Percentiles rank a stretch among this genome's conserved stretches.
Conservation (phyloP, 2,329 filamentous ascomycete species). For the Grosmannia clavigera region DNA sequence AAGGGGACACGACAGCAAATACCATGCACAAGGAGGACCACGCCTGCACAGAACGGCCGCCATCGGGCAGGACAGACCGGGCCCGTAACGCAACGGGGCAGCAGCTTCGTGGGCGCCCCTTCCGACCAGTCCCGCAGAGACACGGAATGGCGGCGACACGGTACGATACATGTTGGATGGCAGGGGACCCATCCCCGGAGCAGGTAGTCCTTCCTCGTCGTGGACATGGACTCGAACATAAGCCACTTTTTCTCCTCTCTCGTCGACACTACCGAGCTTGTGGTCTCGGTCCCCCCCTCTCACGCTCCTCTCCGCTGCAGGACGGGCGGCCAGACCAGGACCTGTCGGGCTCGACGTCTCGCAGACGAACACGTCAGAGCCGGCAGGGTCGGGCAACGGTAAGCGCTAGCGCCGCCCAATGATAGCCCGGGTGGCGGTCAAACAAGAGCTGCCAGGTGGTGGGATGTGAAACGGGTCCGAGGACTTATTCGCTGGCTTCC, state of each 20-base stretch:
- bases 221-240: background rate
- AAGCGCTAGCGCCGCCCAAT: background rate
- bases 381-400: background rate
- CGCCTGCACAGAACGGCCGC: background rate
- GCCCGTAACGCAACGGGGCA: background rate
- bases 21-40: background rate
- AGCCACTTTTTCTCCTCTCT: background rate
- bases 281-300: background rate
- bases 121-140: background rate
- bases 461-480: background rate
- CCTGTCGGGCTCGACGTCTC: slow-evolving; percentile 4
- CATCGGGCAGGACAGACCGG: background rate
- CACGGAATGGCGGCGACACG: no score
- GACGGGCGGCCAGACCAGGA: no score
- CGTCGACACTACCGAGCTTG: background rate
- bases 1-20: background rate
- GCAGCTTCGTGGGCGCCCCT: background rate
- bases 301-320: no score
- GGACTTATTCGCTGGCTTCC: background rate
- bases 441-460: background rate
- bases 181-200: no score
- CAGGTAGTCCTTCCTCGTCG: background rate
- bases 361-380: slow-evolving; percentile 6
- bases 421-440: background rate
- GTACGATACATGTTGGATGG: no score